These are phyloP conservation scores for Niebla homalea DNA, from an alignment of 495 filamentous ascomycete genomes.

Conservation along the genomic window DNA sequence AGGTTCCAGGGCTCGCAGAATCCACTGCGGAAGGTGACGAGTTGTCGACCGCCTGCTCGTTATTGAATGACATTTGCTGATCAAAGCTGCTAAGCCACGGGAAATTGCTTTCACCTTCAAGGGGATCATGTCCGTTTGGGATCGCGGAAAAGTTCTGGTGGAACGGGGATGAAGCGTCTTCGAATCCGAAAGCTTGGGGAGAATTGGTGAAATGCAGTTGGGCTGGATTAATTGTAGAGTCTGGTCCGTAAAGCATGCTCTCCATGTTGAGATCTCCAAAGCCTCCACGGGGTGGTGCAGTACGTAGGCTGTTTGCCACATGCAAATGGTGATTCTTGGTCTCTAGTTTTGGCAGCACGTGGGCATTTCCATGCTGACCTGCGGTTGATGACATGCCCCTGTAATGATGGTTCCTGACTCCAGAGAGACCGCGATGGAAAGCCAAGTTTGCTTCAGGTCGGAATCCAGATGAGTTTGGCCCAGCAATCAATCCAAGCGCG, in stretches of 20 bases:
- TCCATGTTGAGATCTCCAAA: slow-evolving; percentile 69
- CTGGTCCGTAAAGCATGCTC: slow-evolving; percentile 51
- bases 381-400: slow-evolving; percentile 58
- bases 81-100: slow-evolving; percentile 83
- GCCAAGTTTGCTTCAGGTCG: slow-evolving; percentile 25
- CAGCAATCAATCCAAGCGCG: slow-evolving; percentile 58
- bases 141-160: slow-evolving; percentile 50
- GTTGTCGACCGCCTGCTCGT: slow-evolving; percentile 72
- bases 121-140: slow-evolving; percentile 33
- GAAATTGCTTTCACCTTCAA: slow-evolving; percentile 64
- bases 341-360: slow-evolving; percentile 72
- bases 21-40: slow-evolving; percentile 94
- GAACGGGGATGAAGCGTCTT: slow-evolving; percentile 60
- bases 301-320: slow-evolving; percentile 53
- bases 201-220: slow-evolving; percentile 87
- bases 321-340: slow-evolving; percentile 57
- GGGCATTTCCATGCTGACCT: slow-evolving; percentile 46
- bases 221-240: slow-evolving; percentile 83
- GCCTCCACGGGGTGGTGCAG: slow-evolving; percentile 59
- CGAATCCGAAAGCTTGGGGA: slow-evolving; percentile 56
- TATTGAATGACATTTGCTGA: slow-evolving; percentile 56
- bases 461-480: slow-evolving; percentile 42
- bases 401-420: slow-evolving; percentile 50
- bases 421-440: slow-evolving; percentile 51
- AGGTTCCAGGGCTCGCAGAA: slow-evolving; percentile 78